A percentile compares a stretch with the other conserved stretches of the same genome.
Conservation (phyloP, 129 eudicot genomes). For the Pseudognaphalium luteoalbum region DNA sequence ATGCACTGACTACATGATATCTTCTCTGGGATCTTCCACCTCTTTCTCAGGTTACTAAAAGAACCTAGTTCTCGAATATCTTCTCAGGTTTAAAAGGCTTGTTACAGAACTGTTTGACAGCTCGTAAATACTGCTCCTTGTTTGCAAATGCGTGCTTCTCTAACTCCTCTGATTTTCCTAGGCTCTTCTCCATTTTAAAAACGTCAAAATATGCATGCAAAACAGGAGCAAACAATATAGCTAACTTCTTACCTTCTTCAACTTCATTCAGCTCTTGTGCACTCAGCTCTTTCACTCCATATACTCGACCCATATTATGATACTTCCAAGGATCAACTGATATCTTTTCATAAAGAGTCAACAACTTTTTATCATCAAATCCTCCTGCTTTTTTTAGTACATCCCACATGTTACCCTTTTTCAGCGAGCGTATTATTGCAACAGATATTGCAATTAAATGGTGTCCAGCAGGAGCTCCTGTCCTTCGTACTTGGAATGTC, state of each 20-base stretch:
- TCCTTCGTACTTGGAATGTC: too few relatives aligned
- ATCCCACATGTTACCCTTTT: too few relatives aligned
- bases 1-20: neutral
- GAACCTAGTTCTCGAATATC: neutral
- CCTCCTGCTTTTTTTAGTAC: too few relatives aligned
- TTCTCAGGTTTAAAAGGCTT: neutral
- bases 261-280: neutral
- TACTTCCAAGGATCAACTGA: slow-evolving; percentile 5
- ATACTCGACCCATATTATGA: neutral
- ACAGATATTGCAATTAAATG: too few relatives aligned
- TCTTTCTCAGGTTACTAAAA: neutral
- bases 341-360: neutral
- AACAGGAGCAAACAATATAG: slow-evolving; percentile 3
- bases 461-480: too few relatives aligned
- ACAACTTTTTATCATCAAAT: neutral
- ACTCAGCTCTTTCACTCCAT: slow-evolving; percentile 5
- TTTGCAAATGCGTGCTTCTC: neutral
- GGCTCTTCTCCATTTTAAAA: neutral
- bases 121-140: neutral
- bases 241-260: slow-evolving; percentile 4
- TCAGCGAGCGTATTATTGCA: too few relatives aligned
- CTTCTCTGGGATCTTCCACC: neutral
- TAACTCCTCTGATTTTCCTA: neutral
- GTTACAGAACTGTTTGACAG: neutral
- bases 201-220: neutral